These are phyloP conservation scores for Pugionium dolabratum DNA, from an alignment of 345 rosid species.

Conservation along the genomic window DNA sequence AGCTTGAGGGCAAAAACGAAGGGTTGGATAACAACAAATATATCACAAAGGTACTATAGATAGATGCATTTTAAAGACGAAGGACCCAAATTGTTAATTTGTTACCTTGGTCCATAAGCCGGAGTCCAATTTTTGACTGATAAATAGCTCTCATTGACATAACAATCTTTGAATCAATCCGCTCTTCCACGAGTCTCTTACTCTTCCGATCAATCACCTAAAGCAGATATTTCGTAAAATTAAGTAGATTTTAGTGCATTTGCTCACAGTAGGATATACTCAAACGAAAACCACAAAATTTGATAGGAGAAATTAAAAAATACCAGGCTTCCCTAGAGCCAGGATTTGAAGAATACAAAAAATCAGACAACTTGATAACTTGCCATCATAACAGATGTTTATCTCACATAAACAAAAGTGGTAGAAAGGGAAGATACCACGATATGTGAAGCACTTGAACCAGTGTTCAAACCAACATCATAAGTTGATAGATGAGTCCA, in stretches of 20 bases:
- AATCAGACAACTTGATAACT: conserved; percentile 15
- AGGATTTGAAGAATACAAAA: conserved; percentile 3
- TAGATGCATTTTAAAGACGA: conserved; percentile 8
- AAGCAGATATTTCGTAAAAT: conserved; percentile 35
- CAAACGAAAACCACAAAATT: conserved; percentile 10
- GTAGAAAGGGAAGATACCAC: conserved; percentile 53
- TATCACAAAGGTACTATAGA: neutral
- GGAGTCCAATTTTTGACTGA: conserved; percentile 90
- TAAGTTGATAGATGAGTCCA: conserved; percentile 90
- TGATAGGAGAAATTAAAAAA: conserved; percentile 3
- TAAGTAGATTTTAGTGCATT: neutral
- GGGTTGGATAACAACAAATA: conserved; percentile 1
- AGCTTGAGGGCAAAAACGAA: conserved; percentile 6
- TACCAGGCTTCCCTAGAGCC: conserved; percentile 7
- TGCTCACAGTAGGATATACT: conserved; percentile 6
- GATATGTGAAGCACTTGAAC: conserved; percentile 89
- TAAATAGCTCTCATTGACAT: conserved; percentile 95
- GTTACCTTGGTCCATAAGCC: conserved; percentile 81
- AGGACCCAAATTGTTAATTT: conserved; percentile 26
- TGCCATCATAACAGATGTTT: conserved; percentile 15
- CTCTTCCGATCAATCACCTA: conserved; percentile 86
- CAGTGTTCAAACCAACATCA: conserved; percentile 82
- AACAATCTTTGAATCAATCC: conserved; percentile 85
- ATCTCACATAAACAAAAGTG: conserved; percentile 16
- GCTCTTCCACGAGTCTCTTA: conserved; percentile 90